Evolutionary conservation across 2,329 filamentous ascomycete species (phyloP).

Genomic region (Hypocreales sp.): DNA sequence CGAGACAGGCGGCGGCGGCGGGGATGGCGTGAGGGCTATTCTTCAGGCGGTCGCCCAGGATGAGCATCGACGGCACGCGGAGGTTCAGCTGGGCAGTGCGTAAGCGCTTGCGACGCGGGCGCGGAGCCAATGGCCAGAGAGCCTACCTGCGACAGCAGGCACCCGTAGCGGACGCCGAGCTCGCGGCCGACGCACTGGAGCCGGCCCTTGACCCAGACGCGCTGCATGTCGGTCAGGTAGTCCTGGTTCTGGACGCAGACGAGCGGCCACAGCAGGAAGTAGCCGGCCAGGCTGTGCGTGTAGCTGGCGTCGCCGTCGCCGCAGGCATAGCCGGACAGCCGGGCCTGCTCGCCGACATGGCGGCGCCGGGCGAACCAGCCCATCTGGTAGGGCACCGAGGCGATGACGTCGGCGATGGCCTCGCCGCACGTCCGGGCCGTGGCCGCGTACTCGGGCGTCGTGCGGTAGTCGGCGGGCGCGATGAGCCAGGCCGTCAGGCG

Average conservation of each 20-base stretch:
- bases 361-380: constrained; percentile 35
- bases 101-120: too few relatives aligned
- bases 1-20: not conserved
- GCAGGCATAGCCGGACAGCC: constrained; percentile 28
- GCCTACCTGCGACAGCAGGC: constrained; percentile 38
- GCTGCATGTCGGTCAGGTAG: constrained; percentile 40
- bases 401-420: constrained; percentile 40
- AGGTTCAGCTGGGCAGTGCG: constrained; percentile 32
- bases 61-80: constrained; percentile 45
- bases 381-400: constrained; percentile 42
- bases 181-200: constrained; percentile 36
- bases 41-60: constrained; percentile 26
- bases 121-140: too few relatives aligned
- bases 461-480: constrained; percentile 43
- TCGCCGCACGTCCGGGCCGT: constrained; percentile 32
- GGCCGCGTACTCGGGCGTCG: constrained; percentile 42
- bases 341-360: constrained; percentile 20
- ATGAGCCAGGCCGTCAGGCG: constrained; percentile 45
- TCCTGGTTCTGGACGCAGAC: constrained; percentile 37
- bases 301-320: constrained; percentile 34
- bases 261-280: constrained; percentile 43
- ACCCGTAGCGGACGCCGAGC: constrained; percentile 40
- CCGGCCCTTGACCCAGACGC: constrained; percentile 36
- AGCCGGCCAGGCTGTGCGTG: constrained; percentile 38
- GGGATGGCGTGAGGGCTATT: constrained; percentile 2